These are phyloP conservation scores for Colletotrichum spinosum DNA, from an alignment of 2,329 filamentous ascomycete genomes.

Conservation along the genomic window DNA sequence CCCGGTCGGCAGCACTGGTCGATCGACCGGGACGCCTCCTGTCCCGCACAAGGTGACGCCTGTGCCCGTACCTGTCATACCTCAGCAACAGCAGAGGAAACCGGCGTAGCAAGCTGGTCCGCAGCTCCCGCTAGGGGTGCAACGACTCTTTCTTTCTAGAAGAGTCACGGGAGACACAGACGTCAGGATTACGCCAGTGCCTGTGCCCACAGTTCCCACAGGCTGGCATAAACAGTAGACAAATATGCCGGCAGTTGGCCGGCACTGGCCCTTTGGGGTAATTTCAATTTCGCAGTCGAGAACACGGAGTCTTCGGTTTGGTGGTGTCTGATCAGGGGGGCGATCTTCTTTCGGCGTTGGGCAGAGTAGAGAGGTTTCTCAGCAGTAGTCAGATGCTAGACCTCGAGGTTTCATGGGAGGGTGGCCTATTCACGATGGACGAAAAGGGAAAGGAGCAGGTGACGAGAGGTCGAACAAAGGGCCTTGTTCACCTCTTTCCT, in stretches of 20 bases:
- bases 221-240: background rate
- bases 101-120: conserved; percentile 22
- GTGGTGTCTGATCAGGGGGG: conserved; percentile 26
- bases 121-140: background rate
- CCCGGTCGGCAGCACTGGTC: conserved; percentile 29
- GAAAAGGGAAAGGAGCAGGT: conserved; percentile 17
- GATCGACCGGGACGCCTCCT: conserved; percentile 48
- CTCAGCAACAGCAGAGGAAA: conserved; percentile 48
- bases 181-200: background rate
- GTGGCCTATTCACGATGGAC: conserved; percentile 22
- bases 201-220: background rate
- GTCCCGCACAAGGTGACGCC: conserved; percentile 57
- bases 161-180: background rate
- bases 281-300: background rate
- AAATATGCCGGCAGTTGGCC: background rate
- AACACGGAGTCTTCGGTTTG: conserved; percentile 10
- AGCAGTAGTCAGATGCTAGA: conserved; percentile 7
- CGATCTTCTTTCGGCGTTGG: conserved; percentile 33
- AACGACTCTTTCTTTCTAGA: background rate
- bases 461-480: background rate
- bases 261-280: too few relatives aligned
- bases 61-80: conserved; percentile 56
- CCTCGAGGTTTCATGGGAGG: conserved; percentile 1
- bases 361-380: conserved; percentile 9
- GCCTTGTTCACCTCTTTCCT: conserved; percentile 2